Evolutionary conservation across 2,329 filamentous ascomycete species (phyloP), one percentile per base, ranked within the genome.

Genomic region (Pseudocercospora musae): DNA sequence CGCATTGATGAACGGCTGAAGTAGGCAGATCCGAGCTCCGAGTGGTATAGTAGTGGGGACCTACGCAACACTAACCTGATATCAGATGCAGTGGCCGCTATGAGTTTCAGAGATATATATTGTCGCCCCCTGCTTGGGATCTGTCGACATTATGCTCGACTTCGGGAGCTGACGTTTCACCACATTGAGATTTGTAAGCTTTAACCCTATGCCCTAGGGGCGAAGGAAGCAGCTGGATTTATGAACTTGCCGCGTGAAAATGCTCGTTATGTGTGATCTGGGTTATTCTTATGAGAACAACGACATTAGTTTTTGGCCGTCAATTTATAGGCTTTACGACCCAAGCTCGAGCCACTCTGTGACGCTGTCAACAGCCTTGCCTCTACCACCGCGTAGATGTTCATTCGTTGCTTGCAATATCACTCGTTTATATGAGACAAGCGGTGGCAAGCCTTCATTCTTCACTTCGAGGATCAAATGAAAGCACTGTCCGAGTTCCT

Each of bases 381-480:
- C 54, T 40, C 46, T 44, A 18, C 42, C 59, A 10, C 53, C 44
- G n/a, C 21, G 44, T 21, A 57, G 20, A 6, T 40, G 18, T 5
- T 40, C n/a, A 31, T 57, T 62, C 10, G 59, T 62, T 11, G 57
- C 48, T 10, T 62, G 59, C 33, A 62, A 48, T 8, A 62, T 48
- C 18, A 56, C 54, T 33, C 62, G 44, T 27, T 58, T 60, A 9
- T 60, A 63, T 13, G 58, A 48, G 37, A 33, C 25, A 20, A 63
- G 44, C 7, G 62, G 62, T 21, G 58, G 62, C 15, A 21, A 8
- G 10, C 62, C 62, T n/a, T 25, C 44, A 18, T 59, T 53, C 13
- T 42, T 60, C 0, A 62, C 60, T 23, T 62, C 57, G 4, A 63
- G 40, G 23, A 63, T 54, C 3, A 63, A 27, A 48, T 59, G 61